These are phyloP conservation scores for Pichia pseudocactophila DNA, from an alignment of 805 yeast genomes.

Conservation along the genomic window DNA sequence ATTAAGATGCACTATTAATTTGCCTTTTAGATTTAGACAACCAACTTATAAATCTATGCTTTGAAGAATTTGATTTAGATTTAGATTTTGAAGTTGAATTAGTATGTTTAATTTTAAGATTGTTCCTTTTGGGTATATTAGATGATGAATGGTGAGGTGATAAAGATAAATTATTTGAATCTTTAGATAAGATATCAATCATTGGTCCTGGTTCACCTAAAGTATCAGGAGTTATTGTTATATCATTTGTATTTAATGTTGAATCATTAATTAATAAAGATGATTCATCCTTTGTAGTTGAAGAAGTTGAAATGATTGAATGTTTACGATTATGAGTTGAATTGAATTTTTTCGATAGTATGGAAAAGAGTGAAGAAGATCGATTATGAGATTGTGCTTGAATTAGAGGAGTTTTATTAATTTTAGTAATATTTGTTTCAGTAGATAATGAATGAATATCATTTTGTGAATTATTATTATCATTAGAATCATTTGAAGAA, in stretches of 20 bases:
- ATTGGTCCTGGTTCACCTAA: conserved; percentile 31
- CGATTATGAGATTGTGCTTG: conserved; percentile 1
- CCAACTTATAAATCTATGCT: neutral
- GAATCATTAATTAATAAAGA: conserved; percentile 19
- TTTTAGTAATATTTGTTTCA: neutral
- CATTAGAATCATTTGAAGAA: neutral
- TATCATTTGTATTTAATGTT: conserved; percentile 19
- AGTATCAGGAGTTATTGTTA: conserved; percentile 21
- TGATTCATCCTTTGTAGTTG: conserved; percentile 24
- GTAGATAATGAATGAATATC: neutral
- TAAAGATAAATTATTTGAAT: neutral
- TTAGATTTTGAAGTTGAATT: neutral
- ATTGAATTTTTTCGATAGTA: conserved; percentile 15
- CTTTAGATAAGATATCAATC: conserved; percentile 11
- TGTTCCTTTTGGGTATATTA: neutral
- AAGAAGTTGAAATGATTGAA: conserved; percentile 8
- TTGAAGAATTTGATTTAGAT: neutral
- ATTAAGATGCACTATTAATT: neutral
- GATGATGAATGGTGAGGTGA: neutral
- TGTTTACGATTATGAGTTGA: neutral
- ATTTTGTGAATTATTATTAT: neutral
- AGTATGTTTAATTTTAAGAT: neutral
- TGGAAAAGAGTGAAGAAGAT: conserved; percentile 19
- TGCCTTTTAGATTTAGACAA: neutral
- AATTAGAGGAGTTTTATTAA: no score